Evolutionary conservation across 2,329 filamentous ascomycete genomes (phyloP).

Genomic region (Stachybotrys chartarum): DNA sequence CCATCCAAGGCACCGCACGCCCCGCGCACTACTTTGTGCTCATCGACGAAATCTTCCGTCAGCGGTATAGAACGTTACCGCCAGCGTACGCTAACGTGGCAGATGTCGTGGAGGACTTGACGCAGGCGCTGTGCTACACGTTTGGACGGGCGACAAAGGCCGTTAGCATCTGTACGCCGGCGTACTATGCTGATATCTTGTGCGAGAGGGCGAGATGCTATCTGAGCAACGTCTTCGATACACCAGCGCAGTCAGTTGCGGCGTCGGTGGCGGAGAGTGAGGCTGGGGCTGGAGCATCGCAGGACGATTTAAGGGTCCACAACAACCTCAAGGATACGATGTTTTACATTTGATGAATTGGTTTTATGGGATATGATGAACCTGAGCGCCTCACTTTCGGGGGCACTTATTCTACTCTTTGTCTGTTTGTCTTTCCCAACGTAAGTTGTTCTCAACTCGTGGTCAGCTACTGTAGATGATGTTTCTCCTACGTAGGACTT

Average conservation of each 20-base stretch:
- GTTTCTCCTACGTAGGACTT: too few species aligned
- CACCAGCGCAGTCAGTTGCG: slow-evolving; percentile 8
- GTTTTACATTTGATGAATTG: slow-evolving; percentile 36
- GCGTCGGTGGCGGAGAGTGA: slow-evolving; percentile 6
- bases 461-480: too few species aligned
- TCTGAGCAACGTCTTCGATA: slow-evolving; percentile 42
- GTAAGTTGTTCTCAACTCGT: too few species aligned
- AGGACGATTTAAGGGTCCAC: slow-evolving; percentile 17
- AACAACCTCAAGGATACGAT: slow-evolving; percentile 27
- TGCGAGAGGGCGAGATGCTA: slow-evolving; percentile 63
- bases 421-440: too few species aligned
- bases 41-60: slow-evolving; percentile 48
- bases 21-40: slow-evolving; percentile 63
- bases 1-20: slow-evolving; percentile 64
- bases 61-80: too few species aligned
- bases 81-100: too few species aligned
- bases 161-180: slow-evolving; percentile 63
- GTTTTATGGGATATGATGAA: too few species aligned
- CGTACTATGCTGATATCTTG: slow-evolving; percentile 68
- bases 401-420: too few species aligned
- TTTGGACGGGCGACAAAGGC: slow-evolving; percentile 66
- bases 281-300: not conserved
- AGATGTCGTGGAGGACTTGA: slow-evolving; percentile 54
- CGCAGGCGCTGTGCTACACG: slow-evolving; percentile 61
- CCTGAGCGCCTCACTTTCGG: too few species aligned